phyloP scores from a whole-genome alignment of 2,329 filamentous ascomycete genomes.

The Cephalotrichum gorgonifer region DNA sequence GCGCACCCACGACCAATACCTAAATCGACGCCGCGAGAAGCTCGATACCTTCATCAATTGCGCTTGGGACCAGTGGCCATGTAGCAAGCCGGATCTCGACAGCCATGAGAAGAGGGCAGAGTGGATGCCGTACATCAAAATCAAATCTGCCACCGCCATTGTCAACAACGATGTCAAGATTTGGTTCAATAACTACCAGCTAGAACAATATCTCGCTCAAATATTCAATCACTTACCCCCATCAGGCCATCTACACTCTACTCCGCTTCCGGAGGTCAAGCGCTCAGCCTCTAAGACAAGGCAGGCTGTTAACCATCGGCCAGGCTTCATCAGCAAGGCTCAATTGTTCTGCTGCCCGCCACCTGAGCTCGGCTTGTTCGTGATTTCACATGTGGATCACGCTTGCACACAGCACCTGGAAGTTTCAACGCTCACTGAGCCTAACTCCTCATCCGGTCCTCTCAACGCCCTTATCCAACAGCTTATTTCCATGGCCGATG shows the following conservation, averaged over 20 bases:
- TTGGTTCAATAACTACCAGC: slow-evolving; percentile 16
- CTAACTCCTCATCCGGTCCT: not conserved
- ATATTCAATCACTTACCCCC: not conserved
- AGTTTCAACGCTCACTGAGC: not conserved
- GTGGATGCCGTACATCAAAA: not conserved
- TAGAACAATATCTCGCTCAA: slow-evolving; percentile 13
- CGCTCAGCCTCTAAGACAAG: not conserved
- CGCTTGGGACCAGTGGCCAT: slow-evolving; percentile 1
- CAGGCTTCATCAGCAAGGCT: not conserved
- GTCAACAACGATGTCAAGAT: not conserved
- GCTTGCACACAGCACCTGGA: not conserved
- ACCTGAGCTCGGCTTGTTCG: not conserved
- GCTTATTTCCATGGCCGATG: not conserved
- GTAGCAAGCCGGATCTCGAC: not conserved
- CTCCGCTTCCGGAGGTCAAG: not conserved
- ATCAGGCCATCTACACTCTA: not conserved
- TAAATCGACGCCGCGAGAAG: not conserved
- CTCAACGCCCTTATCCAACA: not conserved
- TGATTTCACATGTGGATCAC: not conserved
- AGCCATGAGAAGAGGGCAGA: not conserved
- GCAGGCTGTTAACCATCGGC: not conserved
- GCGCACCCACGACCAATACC: not conserved
- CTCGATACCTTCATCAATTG: not conserved
- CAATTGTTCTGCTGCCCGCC: not conserved
- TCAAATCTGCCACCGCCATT: not conserved